phyloP scores from a whole-genome alignment of 352 stramenopile genomes.

The Globisporangium orthogonon region DNA sequence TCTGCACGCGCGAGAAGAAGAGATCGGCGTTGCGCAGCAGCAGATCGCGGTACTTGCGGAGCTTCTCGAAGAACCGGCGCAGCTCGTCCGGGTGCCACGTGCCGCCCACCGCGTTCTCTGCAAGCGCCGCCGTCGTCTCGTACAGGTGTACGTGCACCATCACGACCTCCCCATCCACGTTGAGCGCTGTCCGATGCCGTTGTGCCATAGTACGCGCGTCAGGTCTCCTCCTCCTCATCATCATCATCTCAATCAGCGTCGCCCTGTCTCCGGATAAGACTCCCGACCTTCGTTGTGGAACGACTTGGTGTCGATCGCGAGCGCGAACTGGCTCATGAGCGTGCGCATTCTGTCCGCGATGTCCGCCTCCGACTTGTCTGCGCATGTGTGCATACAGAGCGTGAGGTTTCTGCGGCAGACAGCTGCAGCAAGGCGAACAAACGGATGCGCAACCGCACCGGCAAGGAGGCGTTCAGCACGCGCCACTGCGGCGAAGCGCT shows the following conservation, averaged over 20 bases:
- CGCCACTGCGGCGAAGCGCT: constrained; percentile 27
- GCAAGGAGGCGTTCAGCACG: not conserved
- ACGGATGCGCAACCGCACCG: not conserved
- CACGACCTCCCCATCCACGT: constrained; percentile 26
- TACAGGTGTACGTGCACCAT: constrained; percentile 66
- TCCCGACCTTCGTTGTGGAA: constrained; percentile 53
- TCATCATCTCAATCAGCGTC: too few species aligned
- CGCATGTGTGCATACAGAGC: not conserved
- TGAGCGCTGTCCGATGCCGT: constrained; percentile 17
- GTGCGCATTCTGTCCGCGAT: constrained; percentile 39
- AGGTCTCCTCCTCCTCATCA: too few species aligned
- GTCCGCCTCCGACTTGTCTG: constrained; percentile 29
- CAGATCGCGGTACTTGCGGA: constrained; percentile 43
- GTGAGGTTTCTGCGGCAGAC: too few species aligned
- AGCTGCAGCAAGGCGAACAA: not conserved
- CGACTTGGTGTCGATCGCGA: constrained; percentile 58
- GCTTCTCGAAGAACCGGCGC: constrained; percentile 46
- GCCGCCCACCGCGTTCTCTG: constrained; percentile 49
- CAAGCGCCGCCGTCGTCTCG: constrained; percentile 48
- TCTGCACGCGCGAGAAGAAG: constrained; percentile 64
- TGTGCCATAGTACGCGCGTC: not conserved
- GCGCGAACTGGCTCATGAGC: constrained; percentile 52
- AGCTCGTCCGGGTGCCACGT: constrained; percentile 71
- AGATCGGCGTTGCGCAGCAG: constrained; percentile 30
- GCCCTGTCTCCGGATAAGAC: too few species aligned